Base-by-base conservation (phyloP, 2,329 filamentous ascomycete genomes). In the Neonectria ditissima region DNA sequence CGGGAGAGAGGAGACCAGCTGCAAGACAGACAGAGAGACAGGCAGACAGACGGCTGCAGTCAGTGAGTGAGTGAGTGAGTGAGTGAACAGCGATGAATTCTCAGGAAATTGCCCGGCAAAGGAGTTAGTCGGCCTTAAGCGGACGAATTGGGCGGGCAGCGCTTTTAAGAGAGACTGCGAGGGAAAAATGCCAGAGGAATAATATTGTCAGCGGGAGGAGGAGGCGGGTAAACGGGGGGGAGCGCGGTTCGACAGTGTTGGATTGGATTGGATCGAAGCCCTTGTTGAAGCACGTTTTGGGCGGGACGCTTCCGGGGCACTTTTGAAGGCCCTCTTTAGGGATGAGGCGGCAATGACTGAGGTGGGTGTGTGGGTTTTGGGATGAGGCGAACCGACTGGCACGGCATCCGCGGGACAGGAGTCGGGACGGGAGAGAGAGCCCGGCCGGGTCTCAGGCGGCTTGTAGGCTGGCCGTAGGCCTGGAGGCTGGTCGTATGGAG, bases 121-220 rank as follows among this genome's bases (percentile, higher is more conserved):
- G 47, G 47, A 20, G 47, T 50, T 50, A 50, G 47, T 50, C 47
- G 47, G 55, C 34, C 48, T 51, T 58, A 48, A 43, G 55, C 55
- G 55, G 55, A 34, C 34, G 55, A 58, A 59, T 39, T 37, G 37
- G 34, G 56, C 22, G 39, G 28, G 18, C 47, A 18, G 44, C 37
- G 14, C 39, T n/a, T 26, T 32, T 45, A 32, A 52, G 47, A 59
- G 28, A 52, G 47, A 52, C 30, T 45, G 43, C 47, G 56, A 59
- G 41, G 52, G 41, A 24, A 41, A 43, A 32, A 22, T 51, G 47
- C 20, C 22, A 51, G 16, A 24, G 34, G 26, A 16, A 57, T 11
- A 32, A 51, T 41, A 13, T 41, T 41, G 34, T 37, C 34, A 7
- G 55, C 16, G 28, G 20, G 55, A 58, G 26, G 34, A 58, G 37